Conservation (phyloP, 257 asterid species). For the Cynanchum wilfordii region DNA sequence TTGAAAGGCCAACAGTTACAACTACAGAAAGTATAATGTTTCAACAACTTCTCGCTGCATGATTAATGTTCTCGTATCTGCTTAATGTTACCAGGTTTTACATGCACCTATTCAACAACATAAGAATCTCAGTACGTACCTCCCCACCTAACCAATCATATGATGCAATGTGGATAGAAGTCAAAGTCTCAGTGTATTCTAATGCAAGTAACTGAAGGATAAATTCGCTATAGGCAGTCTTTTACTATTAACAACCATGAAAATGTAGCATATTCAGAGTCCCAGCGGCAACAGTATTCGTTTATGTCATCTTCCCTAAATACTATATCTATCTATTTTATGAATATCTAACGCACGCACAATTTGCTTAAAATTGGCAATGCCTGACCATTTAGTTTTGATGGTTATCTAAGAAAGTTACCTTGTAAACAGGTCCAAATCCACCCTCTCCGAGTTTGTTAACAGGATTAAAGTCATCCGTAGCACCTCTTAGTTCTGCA, state of each 20-base stretch:
- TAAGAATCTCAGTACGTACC: not conserved
- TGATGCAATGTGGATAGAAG: not conserved
- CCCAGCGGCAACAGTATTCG: not conserved
- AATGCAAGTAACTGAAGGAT: not conserved
- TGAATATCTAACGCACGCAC: not conserved
- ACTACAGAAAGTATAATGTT: not conserved
- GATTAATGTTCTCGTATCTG: not conserved
- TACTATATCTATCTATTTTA: not conserved
- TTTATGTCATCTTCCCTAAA: not conserved
- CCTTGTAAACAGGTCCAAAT: slow-evolving; percentile 89
- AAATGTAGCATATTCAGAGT: not conserved
- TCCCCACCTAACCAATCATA: not conserved
- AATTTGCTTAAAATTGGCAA: not conserved
- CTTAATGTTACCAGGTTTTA: not conserved
- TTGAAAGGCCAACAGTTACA: not conserved
- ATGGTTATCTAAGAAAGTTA: slow-evolving; percentile 14
- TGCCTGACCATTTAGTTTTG: not conserved
- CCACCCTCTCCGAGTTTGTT: slow-evolving; percentile 96
- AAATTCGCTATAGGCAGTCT: not conserved
- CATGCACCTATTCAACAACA: not conserved
- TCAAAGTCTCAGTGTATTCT: not conserved
- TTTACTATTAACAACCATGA: not conserved
- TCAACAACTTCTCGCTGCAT: not conserved
- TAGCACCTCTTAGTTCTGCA: slow-evolving; percentile 65
- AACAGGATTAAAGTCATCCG: slow-evolving; percentile 53